Percentiles rank a stretch among this genome's conserved stretches.
phyloP scores from a whole-genome alignment of 495 filamentous ascomycete genomes.

The Penicillium mononematosum region DNA sequence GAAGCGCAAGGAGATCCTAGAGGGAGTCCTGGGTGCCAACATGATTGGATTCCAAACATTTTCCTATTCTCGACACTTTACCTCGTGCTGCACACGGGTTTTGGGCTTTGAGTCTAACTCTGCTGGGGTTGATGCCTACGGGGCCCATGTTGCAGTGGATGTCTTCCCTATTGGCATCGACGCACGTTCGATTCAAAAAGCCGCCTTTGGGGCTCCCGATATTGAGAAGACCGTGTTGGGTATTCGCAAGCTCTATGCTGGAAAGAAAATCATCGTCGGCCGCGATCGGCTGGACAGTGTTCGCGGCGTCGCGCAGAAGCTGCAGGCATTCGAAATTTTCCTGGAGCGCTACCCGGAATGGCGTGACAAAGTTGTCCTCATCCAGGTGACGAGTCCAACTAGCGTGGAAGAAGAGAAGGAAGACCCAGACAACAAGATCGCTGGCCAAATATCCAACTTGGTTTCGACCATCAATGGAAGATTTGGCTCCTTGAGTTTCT shows the following conservation, averaged over 20 bases:
- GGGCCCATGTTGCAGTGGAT: conserved; percentile 80
- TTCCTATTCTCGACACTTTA: conserved; percentile 88
- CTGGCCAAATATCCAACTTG: conserved; percentile 80
- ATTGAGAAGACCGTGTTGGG: conserved; percentile 64
- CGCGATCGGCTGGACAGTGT: conserved; percentile 87
- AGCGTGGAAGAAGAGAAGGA: conserved; percentile 70
- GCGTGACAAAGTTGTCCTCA: conserved; percentile 86
- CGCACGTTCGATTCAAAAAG: conserved; percentile 63
- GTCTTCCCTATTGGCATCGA: conserved; percentile 92
- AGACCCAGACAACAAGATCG: conserved; percentile 65
- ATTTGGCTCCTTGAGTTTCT: conserved; percentile 80
- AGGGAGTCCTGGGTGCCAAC: conserved; percentile 84
- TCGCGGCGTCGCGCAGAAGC: conserved; percentile 85
- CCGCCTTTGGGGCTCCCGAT: conserved; percentile 64
- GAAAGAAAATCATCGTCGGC: conserved; percentile 91
- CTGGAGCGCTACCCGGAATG: conserved; percentile 83
- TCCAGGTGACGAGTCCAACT: conserved; percentile 90
- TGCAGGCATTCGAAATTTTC: conserved; percentile 89
- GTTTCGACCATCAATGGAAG: conserved; percentile 87
- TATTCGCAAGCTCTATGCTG: conserved; percentile 70
- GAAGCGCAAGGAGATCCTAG: conserved; percentile 80
- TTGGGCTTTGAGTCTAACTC: conserved; percentile 78
- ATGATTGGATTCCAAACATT: conserved; percentile 91
- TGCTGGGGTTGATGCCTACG: conserved; percentile 82
- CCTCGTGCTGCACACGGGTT: conserved; percentile 85